Evolutionary conservation across 768 basidiomycete genomes (phyloP).

Genomic region (Lactifluus pinguis): DNA sequence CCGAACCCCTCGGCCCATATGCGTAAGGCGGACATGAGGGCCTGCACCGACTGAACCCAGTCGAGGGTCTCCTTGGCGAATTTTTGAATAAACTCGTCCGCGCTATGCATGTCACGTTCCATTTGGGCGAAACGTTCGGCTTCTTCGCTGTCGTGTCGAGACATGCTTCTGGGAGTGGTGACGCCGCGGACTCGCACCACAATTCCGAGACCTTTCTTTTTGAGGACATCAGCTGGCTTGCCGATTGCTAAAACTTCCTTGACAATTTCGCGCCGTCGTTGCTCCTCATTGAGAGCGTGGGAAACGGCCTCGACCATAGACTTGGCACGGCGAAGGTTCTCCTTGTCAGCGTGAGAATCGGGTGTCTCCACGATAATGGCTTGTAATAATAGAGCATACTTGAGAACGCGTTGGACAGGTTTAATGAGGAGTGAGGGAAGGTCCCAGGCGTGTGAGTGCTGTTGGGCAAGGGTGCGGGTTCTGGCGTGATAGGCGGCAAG

Average conservation of each 20-base stretch:
- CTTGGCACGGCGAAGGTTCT: constrained; percentile 43
- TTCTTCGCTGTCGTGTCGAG: constrained; percentile 28
- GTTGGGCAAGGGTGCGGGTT: constrained; percentile 56
- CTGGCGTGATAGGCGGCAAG: constrained; percentile 58
- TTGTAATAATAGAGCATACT: constrained; percentile 80
- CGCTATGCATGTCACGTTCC: constrained; percentile 9
- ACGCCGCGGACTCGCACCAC: constrained; percentile 55
- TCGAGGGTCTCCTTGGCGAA: constrained; percentile 15
- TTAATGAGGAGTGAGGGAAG: constrained; percentile 92
- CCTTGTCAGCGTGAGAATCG: constrained; percentile 57
- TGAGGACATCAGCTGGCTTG: constrained; percentile 18
- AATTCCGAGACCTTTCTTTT: constrained; percentile 34
- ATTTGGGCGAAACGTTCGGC: constrained; percentile 8
- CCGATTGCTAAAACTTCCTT: constrained; percentile 51
- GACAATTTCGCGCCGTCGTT: constrained; percentile 69
- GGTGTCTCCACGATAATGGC: constrained; percentile 72
- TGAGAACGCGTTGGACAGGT: constrained; percentile 91
- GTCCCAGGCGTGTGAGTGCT: constrained; percentile 84
- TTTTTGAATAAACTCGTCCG: constrained; percentile 9
- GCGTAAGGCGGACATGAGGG: constrained; percentile 3
- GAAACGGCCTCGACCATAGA: constrained; percentile 63
- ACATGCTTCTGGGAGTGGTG: constrained; percentile 42
- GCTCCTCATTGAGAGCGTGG: constrained; percentile 67
- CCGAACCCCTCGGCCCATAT: constrained; percentile 18
- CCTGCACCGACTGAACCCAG: constrained; percentile 13